These are phyloP conservation scores for Colletotrichum sp. DNA, from an alignment of 2,329 filamentous ascomycete species.

Conservation along the genomic window DNA sequence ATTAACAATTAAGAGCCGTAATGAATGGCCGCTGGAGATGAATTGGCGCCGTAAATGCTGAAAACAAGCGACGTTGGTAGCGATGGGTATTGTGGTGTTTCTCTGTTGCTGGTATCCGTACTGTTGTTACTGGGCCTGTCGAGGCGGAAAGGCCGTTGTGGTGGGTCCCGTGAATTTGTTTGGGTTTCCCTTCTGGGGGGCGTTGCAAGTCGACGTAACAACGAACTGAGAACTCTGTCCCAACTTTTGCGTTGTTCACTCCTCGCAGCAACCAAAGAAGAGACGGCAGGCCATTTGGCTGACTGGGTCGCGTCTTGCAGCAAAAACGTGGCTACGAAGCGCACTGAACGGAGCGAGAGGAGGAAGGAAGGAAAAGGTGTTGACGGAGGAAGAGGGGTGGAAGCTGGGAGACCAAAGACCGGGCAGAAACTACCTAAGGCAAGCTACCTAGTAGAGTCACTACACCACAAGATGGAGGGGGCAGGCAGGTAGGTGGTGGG, in stretches of 20 bases:
- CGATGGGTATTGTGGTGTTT: not conserved
- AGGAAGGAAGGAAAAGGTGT: not conserved
- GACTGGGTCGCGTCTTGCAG: not conserved
- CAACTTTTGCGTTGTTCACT: not conserved
- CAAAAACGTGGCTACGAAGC: not conserved
- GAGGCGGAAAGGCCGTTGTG: conserved; percentile 6
- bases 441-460: not conserved
- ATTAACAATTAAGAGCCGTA: conserved; percentile 15
- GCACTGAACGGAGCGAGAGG: not conserved
- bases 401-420: not conserved
- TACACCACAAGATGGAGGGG: not conserved
- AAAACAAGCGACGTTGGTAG: not conserved
- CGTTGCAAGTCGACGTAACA: not conserved
- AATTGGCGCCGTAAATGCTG: conserved; percentile 8
- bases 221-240: not conserved
- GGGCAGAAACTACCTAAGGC: not conserved
- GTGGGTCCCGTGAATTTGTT: conserved; percentile 18
- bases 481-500: not conserved
- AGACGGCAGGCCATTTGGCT: not conserved
- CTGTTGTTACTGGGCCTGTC: not conserved
- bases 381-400: not conserved
- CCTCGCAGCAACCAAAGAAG: not conserved
- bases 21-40: not conserved
- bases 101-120: not conserved
- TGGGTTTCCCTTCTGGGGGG: conserved; percentile 4